A percentile compares a stretch with the other conserved stretches of the same genome.
These are phyloP conservation scores for Cnidoscolus chayamansa DNA, from an alignment of 441 rosid species.

Conservation along the genomic window DNA sequence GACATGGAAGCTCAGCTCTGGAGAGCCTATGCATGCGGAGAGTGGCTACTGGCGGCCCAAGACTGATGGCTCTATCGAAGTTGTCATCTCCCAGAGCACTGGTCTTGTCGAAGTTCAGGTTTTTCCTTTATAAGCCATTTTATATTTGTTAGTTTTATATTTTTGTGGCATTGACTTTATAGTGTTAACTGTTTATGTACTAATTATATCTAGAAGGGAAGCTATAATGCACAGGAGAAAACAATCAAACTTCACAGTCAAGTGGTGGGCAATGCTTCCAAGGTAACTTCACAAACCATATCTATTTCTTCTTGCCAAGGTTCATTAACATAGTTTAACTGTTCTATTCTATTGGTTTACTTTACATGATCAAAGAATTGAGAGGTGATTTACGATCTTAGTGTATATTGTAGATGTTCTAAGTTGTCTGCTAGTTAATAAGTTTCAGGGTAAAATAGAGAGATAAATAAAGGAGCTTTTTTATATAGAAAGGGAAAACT, in stretches of 20 bases:
- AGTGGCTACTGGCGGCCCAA: constrained; percentile 72
- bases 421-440: background rate
- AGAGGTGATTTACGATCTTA: too few species aligned
- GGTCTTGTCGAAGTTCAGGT: constrained; percentile 75
- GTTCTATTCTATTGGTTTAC: too few species aligned
- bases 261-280: constrained; percentile 74
- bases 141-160: background rate
- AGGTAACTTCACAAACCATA: constrained; percentile 34
- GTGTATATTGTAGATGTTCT: background rate
- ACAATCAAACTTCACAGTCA: constrained; percentile 54
- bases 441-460: too few species aligned
- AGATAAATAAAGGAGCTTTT: too few species aligned
- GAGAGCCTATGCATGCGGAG: constrained; percentile 80
- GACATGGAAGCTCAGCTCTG: constrained; percentile 63
- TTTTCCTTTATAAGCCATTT: background rate
- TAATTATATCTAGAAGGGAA: constrained; percentile 42
- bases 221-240: constrained; percentile 39
- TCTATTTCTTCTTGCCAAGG: background rate
- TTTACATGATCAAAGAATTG: background rate
- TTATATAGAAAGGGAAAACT: too few species aligned
- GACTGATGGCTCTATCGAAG: constrained; percentile 62
- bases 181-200: background rate
- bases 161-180: background rate
- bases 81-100: constrained; percentile 72
- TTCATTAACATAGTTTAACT: background rate